Base-by-base conservation (phyloP, 495 filamentous ascomycete genomes). In the Haplographium delicatum region DNA sequence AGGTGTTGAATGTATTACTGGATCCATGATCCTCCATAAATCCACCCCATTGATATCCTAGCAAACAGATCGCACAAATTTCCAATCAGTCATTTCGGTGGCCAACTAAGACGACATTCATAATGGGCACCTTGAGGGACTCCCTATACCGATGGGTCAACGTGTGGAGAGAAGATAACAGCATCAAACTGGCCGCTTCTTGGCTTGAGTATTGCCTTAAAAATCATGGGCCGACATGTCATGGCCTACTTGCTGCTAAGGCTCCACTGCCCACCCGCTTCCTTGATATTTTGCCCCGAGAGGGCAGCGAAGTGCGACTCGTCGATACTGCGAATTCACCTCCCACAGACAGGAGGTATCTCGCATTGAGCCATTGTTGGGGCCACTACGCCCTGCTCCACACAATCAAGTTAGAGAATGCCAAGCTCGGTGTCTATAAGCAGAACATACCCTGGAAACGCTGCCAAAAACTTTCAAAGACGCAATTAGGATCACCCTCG, bases 351-450 rank as follows among this genome's bases (percentile, higher is more conserved):
- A 31, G 13, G 35, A 39, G 35, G 18, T 39, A 39, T 39, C 35
- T 39, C 35, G 35, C 35, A 39, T 39, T 39, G 35, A 39, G 35
- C 35, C 35, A 39, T 19, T 39, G 35, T 19, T 39, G 35, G 35
- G 35, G 35, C 35, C 35, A 19, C 10, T 39, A 39, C 18, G 10
- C 9, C 10, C 35, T 15, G 9, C 35, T 39, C 18, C 35, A 39
- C 35, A 18, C 9, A 6, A 39, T 39, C 35, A 39, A 39, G 18
- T 13, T 19, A 39, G 18, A 13, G 35, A 39, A 11, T 39, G 10
- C 9, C 10, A 39, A 11, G 35, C 35, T 39, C 35, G 35, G 18
- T 19, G 39, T 42, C 18, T 22, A 19, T 13, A 18, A 19, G 39
- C 39, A 42, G 5, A 22, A 8, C 28, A 31, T 31, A 31, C 28